Base-by-base conservation (phyloP, 2,329 filamentous ascomycete genomes). In the Fusarium goolgardi region DNA sequence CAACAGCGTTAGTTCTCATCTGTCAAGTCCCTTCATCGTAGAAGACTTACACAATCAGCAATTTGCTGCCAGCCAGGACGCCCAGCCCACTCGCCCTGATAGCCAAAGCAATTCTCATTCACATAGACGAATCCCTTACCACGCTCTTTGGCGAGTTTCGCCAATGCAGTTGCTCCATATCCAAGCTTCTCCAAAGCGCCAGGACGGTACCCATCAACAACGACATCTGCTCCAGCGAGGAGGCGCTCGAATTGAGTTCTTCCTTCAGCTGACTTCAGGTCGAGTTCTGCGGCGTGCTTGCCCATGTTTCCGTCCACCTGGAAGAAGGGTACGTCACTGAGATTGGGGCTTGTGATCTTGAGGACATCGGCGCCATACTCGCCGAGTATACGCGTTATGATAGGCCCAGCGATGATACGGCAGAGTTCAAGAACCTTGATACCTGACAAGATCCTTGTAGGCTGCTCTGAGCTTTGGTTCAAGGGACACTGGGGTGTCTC, bases 291-390 rank as follows among this genome's bases (percentile, higher is more conserved):
- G 1, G 88, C 84, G 66, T 89, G 89, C 75, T 93, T 93, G 25
- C 90, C 90, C 73, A 89, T 87, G 73, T 92, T 92, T 15, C 89
- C 87, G 67, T 92, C 90, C 1, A 91, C 85, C 70, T 92, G 90
- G 77, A 91, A 91, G 77, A 90, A 90, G 0, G 89, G 88, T 2
- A 92, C 88, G 63, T 92, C 90, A 6, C 87, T 86, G n/a, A 93
- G 81, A 45, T 86, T 81, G 0, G 88, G 85, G 10, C 87, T 88
- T 4, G 90, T 93, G 45, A 93, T 83, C 71, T 92, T 91, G 68
- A 94, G 83, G 1, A 94, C 90, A 54, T 90, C 86, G 10, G 91
- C 91, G 3, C 91, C 91, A 73, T 93, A 90, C 65, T 92, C 91
- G n/a, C 89, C 90, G 0, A 94, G 83, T 3, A 88, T 88, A 31